Conservation (phyloP, 805 yeast genomes). For the Ogataea glucozyma region DNA sequence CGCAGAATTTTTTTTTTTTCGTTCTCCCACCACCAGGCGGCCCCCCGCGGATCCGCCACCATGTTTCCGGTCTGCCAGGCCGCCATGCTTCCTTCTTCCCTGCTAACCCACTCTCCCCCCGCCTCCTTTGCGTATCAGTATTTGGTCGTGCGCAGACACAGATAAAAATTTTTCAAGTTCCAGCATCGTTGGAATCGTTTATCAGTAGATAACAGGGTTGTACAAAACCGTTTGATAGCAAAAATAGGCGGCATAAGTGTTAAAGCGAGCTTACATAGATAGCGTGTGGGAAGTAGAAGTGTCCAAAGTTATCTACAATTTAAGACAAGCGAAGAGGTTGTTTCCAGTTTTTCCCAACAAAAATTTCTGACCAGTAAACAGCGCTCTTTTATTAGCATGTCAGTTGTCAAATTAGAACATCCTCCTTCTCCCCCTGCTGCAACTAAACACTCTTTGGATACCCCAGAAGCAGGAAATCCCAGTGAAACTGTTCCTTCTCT, state of each 20-base stretch:
- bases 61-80: background rate
- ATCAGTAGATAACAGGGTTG: constrained; percentile 8
- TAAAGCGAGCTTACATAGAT: constrained; percentile 1
- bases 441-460: constrained; percentile 5
- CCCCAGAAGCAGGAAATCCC: background rate
- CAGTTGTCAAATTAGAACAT: constrained; percentile 4
- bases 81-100: no score
- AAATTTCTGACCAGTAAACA: constrained; percentile 1
- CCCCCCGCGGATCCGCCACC: no score
- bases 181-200: constrained; percentile 9
- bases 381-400: constrained; percentile 1
- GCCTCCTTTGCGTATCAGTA: constrained; percentile 7
- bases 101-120: background rate
- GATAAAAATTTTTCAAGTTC: constrained; percentile 8
- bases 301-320: background rate
- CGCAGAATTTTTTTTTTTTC: background rate
- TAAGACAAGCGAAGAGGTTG: constrained; percentile 1
- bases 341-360: background rate
- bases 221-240: constrained; percentile 5
- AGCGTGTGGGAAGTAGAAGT: constrained; percentile 2
- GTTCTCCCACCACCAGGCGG: no score
- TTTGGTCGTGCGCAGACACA: constrained; percentile 9
- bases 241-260: background rate
- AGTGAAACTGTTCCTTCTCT: background rate
- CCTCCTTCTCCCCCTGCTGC: constrained; percentile 6